Base-by-base conservation (phyloP, 352 stramenopile species). In the Sclerospora graminicola region DNA sequence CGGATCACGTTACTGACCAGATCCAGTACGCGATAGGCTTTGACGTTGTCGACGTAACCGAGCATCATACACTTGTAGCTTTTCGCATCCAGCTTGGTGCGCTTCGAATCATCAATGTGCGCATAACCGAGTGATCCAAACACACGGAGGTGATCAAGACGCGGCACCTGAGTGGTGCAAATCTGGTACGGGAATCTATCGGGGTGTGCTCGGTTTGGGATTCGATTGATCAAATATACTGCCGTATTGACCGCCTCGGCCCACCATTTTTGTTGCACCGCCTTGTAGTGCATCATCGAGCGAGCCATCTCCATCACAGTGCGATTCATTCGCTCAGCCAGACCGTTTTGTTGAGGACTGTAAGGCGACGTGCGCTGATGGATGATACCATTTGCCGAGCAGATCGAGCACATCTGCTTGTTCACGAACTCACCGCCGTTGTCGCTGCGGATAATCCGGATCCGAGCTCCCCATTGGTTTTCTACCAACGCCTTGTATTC, bases 31-130 rank as follows among this genome's bases (percentile, higher is more conserved):
- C 46, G 34, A 24, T 56, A 65, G 0, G 34, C 48, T 14, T 61
- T 66, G 0, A 23, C 26, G 4, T 48, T 42, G 4, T 57, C 43
- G 0, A 45, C 28, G 40, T 64, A 62, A 1, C 45, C 51, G 2
- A 63, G 33, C 14, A 66, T 41, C 16, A 53, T 45, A 15, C 58
- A 63, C 13, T 19, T 45, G 13, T 48, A 54, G 9, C 32, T 54
- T 36, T 65, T 65, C 0, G 42, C 15, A 8, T 52, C 40, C 2
- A 71, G 32, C 27, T 65, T 65, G 5, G 54, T 51, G 5, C 53
- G 29, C 33, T 61, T 61, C 3, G 34, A 30, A 13, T 59, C 21
- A 27, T 57, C 48, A 9, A 66, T 42, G 21, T 61, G 51, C 11
- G 41, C 48, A 13, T 58, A 68, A 0, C 41, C 54, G 1, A 40